These are phyloP conservation scores for Stereocaulon alpinum DNA, from an alignment of 495 filamentous ascomycete species.

Conservation along the genomic window DNA sequence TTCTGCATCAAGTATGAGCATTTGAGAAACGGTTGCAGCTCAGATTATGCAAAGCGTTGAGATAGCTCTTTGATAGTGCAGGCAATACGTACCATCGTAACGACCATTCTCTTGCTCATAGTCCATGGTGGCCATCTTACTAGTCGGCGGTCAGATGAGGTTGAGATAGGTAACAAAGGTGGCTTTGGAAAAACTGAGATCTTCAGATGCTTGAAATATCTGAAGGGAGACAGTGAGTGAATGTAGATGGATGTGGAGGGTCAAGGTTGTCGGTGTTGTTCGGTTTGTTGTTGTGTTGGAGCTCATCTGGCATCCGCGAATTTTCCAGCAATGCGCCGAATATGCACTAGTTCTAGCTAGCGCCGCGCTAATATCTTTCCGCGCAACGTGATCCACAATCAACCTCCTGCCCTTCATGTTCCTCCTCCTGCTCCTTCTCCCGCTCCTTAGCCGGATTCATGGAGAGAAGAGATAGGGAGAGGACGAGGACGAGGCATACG, in stretches of 20 bases:
- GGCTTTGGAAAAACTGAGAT: background rate
- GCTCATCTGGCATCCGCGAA: conserved; percentile 6
- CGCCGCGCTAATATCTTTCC: background rate
- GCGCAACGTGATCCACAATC: background rate
- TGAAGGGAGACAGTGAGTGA: background rate
- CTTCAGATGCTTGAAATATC: background rate
- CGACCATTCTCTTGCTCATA: conserved; percentile 80
- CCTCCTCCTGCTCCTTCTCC: too few relatives aligned
- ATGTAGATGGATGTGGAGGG: background rate
- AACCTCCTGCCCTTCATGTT: background rate
- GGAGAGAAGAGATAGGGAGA: too few relatives aligned
- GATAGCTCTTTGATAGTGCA: conserved; percentile 11
- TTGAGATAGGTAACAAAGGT: background rate
- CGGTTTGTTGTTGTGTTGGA: conserved; percentile 7
- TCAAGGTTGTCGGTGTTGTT: conserved; percentile 5
- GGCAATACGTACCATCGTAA: conserved; percentile 62
- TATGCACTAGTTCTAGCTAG: conserved; percentile 3
- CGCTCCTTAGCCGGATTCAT: too few relatives aligned
- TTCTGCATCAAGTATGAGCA: conserved; percentile 31
- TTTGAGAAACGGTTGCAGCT: background rate
- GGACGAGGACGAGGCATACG: too few relatives aligned
- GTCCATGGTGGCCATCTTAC: conserved; percentile 52
- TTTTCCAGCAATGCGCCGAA: background rate
- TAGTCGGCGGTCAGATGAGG: background rate
- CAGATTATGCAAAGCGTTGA: background rate